A percentile compares a stretch with the other conserved stretches of the same genome.
phyloP scores from a whole-genome alignment of 306 rosid species.

The Datisca glomerata region DNA sequence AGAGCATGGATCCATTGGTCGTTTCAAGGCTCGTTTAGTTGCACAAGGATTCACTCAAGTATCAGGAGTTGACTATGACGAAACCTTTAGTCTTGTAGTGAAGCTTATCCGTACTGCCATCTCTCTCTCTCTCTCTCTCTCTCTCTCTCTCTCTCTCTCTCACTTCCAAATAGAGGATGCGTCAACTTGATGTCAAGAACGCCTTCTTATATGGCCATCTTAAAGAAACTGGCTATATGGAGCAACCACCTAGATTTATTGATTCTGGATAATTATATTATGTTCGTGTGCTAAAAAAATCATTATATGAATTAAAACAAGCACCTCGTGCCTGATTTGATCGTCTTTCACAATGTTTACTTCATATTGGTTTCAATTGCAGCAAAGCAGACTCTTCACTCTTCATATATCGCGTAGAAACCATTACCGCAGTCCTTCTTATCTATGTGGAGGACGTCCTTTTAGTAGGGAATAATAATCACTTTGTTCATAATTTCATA shows the following conservation, averaged over 20 bases:
- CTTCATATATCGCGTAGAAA: not conserved
- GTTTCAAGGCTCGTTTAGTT: not conserved
- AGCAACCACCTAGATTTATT: not conserved
- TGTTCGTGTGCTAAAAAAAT: no score
- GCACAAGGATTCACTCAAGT: not conserved
- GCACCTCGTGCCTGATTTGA: no score
- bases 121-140: not conserved
- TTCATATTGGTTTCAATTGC: not conserved
- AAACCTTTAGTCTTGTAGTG: not conserved
- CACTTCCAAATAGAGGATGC: not conserved
- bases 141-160: not conserved
- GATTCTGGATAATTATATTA: not conserved
- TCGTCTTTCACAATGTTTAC: not conserved
- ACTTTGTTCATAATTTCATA: not conserved
- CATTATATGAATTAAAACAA: no score
- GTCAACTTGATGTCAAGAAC: not conserved
- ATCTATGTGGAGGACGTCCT: not conserved
- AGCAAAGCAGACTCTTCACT: constrained; percentile 1
- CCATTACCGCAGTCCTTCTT: not conserved
- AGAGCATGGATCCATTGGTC: not conserved
- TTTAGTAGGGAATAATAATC: not conserved
- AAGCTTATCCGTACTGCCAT: not conserved
- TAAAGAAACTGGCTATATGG: not conserved
- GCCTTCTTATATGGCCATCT: no score
- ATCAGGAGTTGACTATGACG: not conserved